These are phyloP conservation scores for Alternaria metachromatica DNA, from an alignment of 2,329 filamentous ascomycete genomes.

Conservation along the genomic window DNA sequence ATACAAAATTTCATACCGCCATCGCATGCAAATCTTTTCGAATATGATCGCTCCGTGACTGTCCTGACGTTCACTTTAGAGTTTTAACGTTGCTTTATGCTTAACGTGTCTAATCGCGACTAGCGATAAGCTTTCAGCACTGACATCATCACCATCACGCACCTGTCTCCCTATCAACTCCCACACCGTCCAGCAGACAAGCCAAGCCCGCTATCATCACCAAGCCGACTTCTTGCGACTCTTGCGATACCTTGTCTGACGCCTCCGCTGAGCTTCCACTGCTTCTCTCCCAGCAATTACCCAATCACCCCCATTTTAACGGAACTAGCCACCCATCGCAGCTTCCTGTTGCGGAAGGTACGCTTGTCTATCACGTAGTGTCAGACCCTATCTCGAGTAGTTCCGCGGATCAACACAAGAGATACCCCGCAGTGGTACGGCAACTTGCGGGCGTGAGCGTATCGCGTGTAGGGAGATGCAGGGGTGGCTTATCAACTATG, in stretches of 20 bases:
- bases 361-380: slow-evolving; percentile 19
- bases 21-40: not conserved
- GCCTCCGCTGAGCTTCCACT: not conserved
- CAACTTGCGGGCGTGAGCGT: slow-evolving; percentile 10
- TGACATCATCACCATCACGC: slow-evolving; percentile 11
- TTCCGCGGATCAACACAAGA: slow-evolving; percentile 13
- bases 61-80: slow-evolving; percentile 4
- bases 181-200: not conserved
- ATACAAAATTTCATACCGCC: not conserved
- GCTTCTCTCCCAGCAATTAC: not conserved
- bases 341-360: slow-evolving; percentile 31
- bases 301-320: slow-evolving; percentile 1
- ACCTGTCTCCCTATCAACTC: not conserved
- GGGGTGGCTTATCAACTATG: slow-evolving; percentile 23
- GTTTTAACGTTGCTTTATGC: slow-evolving; percentile 28
- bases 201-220: not conserved
- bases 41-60: not conserved
- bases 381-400: slow-evolving; percentile 17
- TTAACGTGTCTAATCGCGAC: slow-evolving; percentile 8
- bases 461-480: slow-evolving; percentile 2
- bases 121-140: slow-evolving; percentile 14
- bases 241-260: not conserved
- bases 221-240: slow-evolving; percentile 1
- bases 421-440: slow-evolving; percentile 22
- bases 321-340: slow-evolving; percentile 4